phyloP scores from a whole-genome alignment of 371 early-diverging fungal genomes.

The Massospora cicadina region DNA sequence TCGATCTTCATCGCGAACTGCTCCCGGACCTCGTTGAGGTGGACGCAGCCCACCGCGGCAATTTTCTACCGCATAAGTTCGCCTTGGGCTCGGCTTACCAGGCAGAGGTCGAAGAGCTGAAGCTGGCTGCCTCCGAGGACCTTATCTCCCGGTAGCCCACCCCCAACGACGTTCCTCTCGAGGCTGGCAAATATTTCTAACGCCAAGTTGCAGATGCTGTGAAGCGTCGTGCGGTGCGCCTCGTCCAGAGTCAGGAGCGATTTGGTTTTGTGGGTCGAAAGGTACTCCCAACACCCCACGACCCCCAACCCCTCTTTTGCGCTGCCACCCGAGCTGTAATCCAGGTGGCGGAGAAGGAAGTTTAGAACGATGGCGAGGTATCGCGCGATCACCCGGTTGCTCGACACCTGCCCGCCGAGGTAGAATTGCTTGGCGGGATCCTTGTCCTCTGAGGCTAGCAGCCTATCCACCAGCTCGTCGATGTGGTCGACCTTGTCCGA shows the following conservation, averaged over 20 bases:
- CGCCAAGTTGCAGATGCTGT: not conserved
- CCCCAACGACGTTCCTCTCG: not conserved
- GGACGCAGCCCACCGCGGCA: not conserved
- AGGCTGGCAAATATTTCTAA: slow-evolving; percentile 6
- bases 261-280: not conserved
- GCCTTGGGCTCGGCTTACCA: not conserved
- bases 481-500: slow-evolving; percentile 2
- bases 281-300: not conserved
- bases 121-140: slow-evolving; percentile 1
- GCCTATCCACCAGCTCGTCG: slow-evolving; percentile 3
- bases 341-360: slow-evolving; percentile 2
- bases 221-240: not conserved
- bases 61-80: slow-evolving; percentile 4
- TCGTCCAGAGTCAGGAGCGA: not conserved
- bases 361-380: slow-evolving; percentile 2
- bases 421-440: slow-evolving; percentile 1
- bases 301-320: not conserved
- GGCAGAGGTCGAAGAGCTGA: not conserved
- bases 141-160: not conserved
- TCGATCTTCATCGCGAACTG: slow-evolving; percentile 1
- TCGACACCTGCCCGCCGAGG: not conserved
- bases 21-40: not conserved
- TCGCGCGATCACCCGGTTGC: not conserved
- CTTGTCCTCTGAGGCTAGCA: not conserved
- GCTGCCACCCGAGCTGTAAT: not conserved